Evolutionary conservation across 2,329 filamentous ascomycete genomes (phyloP), one percentile per base, ranked within the genome.

Genomic region (Curvularia lunata): DNA sequence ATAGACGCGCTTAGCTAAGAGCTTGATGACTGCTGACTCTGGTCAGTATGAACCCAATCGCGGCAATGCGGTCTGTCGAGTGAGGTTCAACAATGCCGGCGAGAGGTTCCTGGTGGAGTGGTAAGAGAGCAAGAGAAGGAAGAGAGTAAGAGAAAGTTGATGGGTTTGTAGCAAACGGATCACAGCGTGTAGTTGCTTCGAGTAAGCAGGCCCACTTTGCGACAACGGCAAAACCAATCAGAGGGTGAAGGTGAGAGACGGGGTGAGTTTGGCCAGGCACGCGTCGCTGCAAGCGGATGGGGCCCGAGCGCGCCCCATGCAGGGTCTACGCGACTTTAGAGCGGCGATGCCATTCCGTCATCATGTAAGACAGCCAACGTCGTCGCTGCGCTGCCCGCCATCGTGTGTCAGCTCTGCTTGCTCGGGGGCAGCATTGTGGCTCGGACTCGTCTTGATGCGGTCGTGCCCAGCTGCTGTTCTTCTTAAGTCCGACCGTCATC

Each of bases 301-400:
- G 40, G 40, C 25, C 40, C 40, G 40, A 42, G 40, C 40, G 53
- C 46, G 61, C 51, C 18, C 51, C 56, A 46, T 52, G 50, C 52
- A 64, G 52, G 59, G 56, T 42, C 52, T 48, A 48, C 47, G 28
- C 48, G 27, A 60, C n/a, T 40, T 46, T 27, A 4, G 32, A 13
- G 16, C 41, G 47, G 42, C 45, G 48, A 34, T 57, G 52, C 51
- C 34, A 60, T 52, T 57, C 56, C 54, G 62, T 58, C 59, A 64
- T 62, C 56, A 58, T 54, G 48, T 37, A 23, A 40, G 28, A 18
- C 1, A 18, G 12, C 21, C 25, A 45, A 28, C 25, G 18, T 38
- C 37, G 13, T 50, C 25, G 23, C 19, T 30, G 21, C 25, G 23
- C 19, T 30, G 27, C 37, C 38, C 9, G 21, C 37, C 25, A 37